phyloP scores from a whole-genome alignment of 2,329 filamentous ascomycete genomes.

The Penicillium aurantiogriseum region DNA sequence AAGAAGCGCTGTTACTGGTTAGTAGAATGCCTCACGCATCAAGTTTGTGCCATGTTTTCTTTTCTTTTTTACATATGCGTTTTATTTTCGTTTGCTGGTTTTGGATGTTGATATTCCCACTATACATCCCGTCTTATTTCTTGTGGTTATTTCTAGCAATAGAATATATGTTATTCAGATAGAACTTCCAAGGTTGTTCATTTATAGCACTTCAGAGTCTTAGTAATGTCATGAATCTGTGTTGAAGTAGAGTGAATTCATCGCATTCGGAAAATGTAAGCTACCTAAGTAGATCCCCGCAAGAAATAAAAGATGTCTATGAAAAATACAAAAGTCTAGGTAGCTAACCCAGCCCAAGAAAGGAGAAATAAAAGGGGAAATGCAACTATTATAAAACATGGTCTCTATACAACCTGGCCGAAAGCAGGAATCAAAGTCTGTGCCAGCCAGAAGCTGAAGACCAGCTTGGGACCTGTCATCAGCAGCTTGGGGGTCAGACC shows the following conservation, averaged over 20 bases:
- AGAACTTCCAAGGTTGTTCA: background rate
- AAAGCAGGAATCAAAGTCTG: constrained; percentile 97
- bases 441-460: constrained; percentile 99
- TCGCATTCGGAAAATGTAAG: constrained; percentile 9
- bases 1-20: constrained; percentile 42
- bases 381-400: constrained; percentile 21
- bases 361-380: constrained; percentile 14
- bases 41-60: background rate
- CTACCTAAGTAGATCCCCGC: constrained; percentile 7
- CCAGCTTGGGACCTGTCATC: constrained; percentile 98
- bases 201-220: background rate
- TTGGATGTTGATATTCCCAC: constrained; percentile 11
- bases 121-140: constrained; percentile 7
- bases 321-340: constrained; percentile 13
- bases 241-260: constrained; percentile 7
- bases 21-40: constrained; percentile 19
- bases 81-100: background rate
- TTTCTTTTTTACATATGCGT: background rate
- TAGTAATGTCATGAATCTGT: background rate
- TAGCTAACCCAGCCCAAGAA: background rate
- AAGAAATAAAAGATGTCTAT: constrained; percentile 15
- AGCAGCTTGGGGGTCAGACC: constrained; percentile 93
- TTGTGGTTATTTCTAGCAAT: constrained; percentile 8
- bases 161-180: constrained; percentile 2
- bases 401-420: constrained; percentile 60